Evolutionary conservation across 495 filamentous ascomycete species (phyloP), one percentile per base, ranked within the genome.

Genomic region (Penicillium canescens): DNA sequence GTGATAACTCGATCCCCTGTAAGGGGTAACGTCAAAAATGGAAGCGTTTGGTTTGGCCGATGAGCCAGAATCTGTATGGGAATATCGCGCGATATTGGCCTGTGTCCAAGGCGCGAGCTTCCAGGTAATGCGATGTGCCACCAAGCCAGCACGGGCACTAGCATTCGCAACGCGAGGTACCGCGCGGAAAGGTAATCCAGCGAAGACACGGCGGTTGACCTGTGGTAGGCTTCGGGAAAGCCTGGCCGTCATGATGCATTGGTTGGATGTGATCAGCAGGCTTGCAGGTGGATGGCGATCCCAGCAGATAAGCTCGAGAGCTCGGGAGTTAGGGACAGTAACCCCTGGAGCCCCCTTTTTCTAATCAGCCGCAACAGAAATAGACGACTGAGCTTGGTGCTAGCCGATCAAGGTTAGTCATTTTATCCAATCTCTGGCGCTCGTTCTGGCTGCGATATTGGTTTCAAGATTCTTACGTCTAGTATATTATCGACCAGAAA

Each of bases 171-270:
- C 41, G 13, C 41, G 42, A 28, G 34, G 14, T 14, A 31, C 34
- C 24, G 35, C 11, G 36, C 42, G 24, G 43, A 24, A 41, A 3
- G 51, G 40, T 34, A 46, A 47, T 4, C 43, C 10, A 40, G 51
- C 16, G 48, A 42, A 42, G 18, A 33, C 23, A 33, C 12, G 48
- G 48, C 48, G 48, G 23, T 50, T 42, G 18, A 42, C 48, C 38
- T 51, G 37, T 42, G 26, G 37, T 36, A 51, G 48, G 48, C 37
- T 51, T 42, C 48, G 48, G 48, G 38, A 42, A n/a, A 51, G 16
- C 38, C 48, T 51, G 48, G 48, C 14, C 2, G 48, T 36, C 48
- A 51, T 51, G 24, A 2, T 51, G 38, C 24, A 38, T 33, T 13
- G 38, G 38, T n/a, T 50, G 37, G 34, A 34, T 51, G 14, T 33